A percentile compares a stretch with the other conserved stretches of the same genome.
These are phyloP conservation scores for Rhizophagus sp. DNA, from an alignment of 192 early-diverging fungal species.

Conservation along the genomic window DNA sequence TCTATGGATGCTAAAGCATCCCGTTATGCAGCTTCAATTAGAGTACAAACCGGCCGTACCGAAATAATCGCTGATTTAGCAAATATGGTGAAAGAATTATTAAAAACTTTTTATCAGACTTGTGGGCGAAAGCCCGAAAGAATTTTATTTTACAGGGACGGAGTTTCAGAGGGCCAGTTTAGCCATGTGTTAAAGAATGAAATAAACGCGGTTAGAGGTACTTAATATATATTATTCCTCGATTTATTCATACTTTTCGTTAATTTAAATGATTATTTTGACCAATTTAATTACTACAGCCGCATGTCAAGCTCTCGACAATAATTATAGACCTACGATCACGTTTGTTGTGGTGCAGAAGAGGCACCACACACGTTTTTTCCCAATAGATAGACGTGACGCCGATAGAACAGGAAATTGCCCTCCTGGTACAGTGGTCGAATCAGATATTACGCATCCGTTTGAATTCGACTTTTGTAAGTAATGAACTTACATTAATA, in stretches of 20 bases:
- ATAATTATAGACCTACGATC: slow-evolving; percentile 72
- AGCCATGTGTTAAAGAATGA: slow-evolving; percentile 72
- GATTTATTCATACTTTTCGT: not conserved
- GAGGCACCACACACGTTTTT: slow-evolving; percentile 88
- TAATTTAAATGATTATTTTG: not conserved
- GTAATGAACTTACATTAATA: not conserved
- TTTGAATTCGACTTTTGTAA: slow-evolving; percentile 83
- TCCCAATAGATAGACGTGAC: slow-evolving; percentile 61
- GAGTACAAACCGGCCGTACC: slow-evolving; percentile 65
- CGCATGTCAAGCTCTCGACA: slow-evolving; percentile 64
- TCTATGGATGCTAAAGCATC: slow-evolving; percentile 64
- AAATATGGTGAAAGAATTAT: slow-evolving; percentile 64
- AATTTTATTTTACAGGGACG: slow-evolving; percentile 89
- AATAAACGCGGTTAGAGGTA: slow-evolving; percentile 60
- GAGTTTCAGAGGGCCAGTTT: slow-evolving; percentile 89
- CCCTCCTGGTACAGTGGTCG: slow-evolving; percentile 79
- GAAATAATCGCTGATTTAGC: slow-evolving; percentile 75
- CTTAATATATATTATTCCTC: not conserved
- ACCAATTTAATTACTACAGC: slow-evolving; percentile 37
- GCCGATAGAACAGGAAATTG: slow-evolving; percentile 81
- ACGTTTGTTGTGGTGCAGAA: slow-evolving; percentile 89
- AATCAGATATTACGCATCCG: slow-evolving; percentile 73
- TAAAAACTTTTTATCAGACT: slow-evolving; percentile 65
- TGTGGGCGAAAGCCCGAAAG: slow-evolving; percentile 71
- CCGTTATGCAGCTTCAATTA: slow-evolving; percentile 62